These are phyloP conservation scores for Monosporascus sp. DNA, from an alignment of 2,329 filamentous ascomycete species.

Conservation along the genomic window DNA sequence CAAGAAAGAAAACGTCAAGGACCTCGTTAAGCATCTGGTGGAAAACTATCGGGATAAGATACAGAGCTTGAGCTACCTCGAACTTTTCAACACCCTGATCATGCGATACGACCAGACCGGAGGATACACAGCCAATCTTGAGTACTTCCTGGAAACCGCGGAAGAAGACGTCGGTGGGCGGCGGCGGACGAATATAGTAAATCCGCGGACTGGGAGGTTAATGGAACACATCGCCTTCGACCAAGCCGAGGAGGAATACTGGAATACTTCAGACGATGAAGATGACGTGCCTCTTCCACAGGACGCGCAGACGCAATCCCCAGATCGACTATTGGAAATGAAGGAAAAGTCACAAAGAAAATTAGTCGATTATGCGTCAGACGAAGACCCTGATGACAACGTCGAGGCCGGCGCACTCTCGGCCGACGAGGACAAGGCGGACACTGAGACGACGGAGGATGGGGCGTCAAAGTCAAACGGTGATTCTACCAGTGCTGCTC, in stretches of 20 bases:
- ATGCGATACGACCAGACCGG: slow-evolving; percentile 73
- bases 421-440: slow-evolving; percentile 21
- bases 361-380: slow-evolving; percentile 87
- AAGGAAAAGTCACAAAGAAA: slow-evolving; percentile 65
- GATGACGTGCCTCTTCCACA: slow-evolving; percentile 52
- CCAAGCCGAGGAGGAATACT: slow-evolving; percentile 85
- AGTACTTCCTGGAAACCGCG: slow-evolving; percentile 64
- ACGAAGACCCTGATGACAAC: slow-evolving; percentile 74
- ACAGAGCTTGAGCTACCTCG: slow-evolving; percentile 70
- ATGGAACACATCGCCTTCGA: slow-evolving; percentile 73
- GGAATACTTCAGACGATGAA: slow-evolving; percentile 82
- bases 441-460: slow-evolving; percentile 18
- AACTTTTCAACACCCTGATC: slow-evolving; percentile 75
- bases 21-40: slow-evolving; percentile 77
- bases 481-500: slow-evolving; percentile 36
- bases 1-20: slow-evolving; percentile 74
- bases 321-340: slow-evolving; percentile 29
- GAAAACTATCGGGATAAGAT: slow-evolving; percentile 78
- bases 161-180: slow-evolving; percentile 50
- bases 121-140: slow-evolving; percentile 59
- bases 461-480: slow-evolving; percentile 28
- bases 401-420: slow-evolving; percentile 42
- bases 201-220: slow-evolving; percentile 51
- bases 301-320: slow-evolving; percentile 12
- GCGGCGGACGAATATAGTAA: slow-evolving; percentile 32